Conservation (phyloP, 2,329 filamentous ascomycete genomes). For the Conoideocrella luteorostrata region DNA sequence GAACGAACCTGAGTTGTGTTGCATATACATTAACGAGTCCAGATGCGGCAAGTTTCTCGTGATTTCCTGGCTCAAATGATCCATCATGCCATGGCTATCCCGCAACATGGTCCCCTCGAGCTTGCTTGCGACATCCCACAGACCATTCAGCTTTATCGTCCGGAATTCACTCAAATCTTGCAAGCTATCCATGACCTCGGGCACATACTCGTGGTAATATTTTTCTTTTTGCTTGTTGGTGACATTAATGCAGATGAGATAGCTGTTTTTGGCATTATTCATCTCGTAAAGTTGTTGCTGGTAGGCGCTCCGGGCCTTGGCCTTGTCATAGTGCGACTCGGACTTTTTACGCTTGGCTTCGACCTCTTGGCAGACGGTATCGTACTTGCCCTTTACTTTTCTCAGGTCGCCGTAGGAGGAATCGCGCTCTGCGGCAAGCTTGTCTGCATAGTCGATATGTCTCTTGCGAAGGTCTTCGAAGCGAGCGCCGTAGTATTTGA, state of each 20-base stretch:
- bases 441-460: constrained; percentile 81
- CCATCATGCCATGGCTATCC: constrained; percentile 64
- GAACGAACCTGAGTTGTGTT: constrained; percentile 78
- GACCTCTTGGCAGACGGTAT: constrained; percentile 86
- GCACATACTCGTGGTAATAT: constrained; percentile 95
- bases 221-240: constrained; percentile 97
- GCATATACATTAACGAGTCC: constrained; percentile 96
- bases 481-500: constrained; percentile 65
- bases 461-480: constrained; percentile 92
- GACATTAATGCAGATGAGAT: constrained; percentile 90
- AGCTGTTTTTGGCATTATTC: constrained; percentile 98
- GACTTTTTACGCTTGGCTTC: constrained; percentile 92
- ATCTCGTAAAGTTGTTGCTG: constrained; percentile 90
- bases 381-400: constrained; percentile 91
- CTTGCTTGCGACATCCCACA: constrained; percentile 76
- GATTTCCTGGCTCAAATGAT: constrained; percentile 73
- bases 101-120: constrained; percentile 76
- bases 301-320: constrained; percentile 85
- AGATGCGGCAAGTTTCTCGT: constrained; percentile 79
- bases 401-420: constrained; percentile 74
- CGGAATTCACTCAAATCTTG: constrained; percentile 92
- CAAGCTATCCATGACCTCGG: constrained; percentile 85
- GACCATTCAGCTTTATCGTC: constrained; percentile 71
- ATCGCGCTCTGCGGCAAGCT: constrained; percentile 85
- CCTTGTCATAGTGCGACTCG: constrained; percentile 88